phyloP scores from a whole-genome alignment of 73 alveolate genomes.

The Tetrahymena elliotti region DNA sequence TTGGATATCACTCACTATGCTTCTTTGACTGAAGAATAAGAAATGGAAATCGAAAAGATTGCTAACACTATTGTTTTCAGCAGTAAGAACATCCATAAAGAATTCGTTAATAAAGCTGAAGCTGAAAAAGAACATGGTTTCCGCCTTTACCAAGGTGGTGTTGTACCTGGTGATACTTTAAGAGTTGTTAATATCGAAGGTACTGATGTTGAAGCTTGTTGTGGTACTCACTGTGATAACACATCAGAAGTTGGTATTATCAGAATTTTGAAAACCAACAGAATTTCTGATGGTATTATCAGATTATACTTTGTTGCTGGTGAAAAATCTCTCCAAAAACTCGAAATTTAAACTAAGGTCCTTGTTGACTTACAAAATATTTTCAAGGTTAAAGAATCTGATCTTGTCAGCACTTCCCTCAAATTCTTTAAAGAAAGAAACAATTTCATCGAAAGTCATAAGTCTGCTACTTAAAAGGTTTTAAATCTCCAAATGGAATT shows the following conservation, averaged over 20 bases:
- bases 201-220: conserved; percentile 97
- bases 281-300: conserved; percentile 97
- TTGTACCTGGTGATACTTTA: conserved; percentile 96
- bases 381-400: conserved; percentile 82
- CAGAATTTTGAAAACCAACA: conserved; percentile 77
- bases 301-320: conserved; percentile 95
- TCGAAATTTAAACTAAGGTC: conserved; percentile 69
- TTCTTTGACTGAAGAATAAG: conserved; percentile 89
- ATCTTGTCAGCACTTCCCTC: conserved; percentile 81
- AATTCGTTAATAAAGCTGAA: conserved; percentile 91
- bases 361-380: conserved; percentile 58
- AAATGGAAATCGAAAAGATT: conserved; percentile 81
- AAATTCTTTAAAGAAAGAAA: conserved; percentile 85
- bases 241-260: conserved; percentile 98
- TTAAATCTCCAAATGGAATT: conserved; percentile 70
- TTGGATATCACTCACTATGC: conserved; percentile 95
- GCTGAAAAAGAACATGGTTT: conserved; percentile 97
- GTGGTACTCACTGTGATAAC: conserved; percentile 99
- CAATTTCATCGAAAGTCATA: conserved; percentile 53
- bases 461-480: conserved; percentile 66
- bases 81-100: conserved; percentile 75
- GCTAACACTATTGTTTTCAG: conserved; percentile 87
- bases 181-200: conserved; percentile 95
- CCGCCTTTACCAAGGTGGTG: conserved; percentile 95
- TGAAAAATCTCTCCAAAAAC: conserved; percentile 82